Evolutionary conservation across 2,329 filamentous ascomycete species (phyloP).

Genomic region (Fragosphaeria purpurea): DNA sequence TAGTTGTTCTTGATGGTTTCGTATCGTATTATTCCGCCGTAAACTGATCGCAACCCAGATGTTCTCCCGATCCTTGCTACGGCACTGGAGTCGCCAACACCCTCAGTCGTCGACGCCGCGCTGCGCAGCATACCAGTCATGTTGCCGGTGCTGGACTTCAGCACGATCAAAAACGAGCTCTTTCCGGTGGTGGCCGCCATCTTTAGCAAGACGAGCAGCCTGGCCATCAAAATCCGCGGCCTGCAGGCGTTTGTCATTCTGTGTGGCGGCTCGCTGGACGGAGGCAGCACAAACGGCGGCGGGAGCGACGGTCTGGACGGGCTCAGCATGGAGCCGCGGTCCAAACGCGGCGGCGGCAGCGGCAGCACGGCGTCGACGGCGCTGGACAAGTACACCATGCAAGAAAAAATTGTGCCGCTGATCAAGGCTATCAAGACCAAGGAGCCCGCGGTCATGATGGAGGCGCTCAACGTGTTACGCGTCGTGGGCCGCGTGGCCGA

Average conservation of each 20-base stretch:
- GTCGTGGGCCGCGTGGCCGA: conserved; percentile 78
- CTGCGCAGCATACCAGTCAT: conserved; percentile 68
- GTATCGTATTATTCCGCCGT: no score
- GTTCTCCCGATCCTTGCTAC: conserved; percentile 77
- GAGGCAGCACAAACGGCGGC: conserved; percentile 36
- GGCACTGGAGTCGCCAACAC: conserved; percentile 80
- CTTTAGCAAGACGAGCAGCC: conserved; percentile 85
- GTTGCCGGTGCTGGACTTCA: conserved; percentile 87
- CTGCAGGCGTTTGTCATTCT: conserved; percentile 83
- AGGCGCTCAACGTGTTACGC: conserved; percentile 71
- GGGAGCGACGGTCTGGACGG: conserved; percentile 67
- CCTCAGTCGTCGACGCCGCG: conserved; percentile 78
- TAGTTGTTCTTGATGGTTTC: not conserved
- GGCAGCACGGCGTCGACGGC: conserved; percentile 63
- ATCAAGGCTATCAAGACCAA: conserved; percentile 94
- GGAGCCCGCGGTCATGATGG: conserved; percentile 95
- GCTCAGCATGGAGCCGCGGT: conserved; percentile 43
- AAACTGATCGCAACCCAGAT: conserved; percentile 39
- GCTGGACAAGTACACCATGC: conserved; percentile 94
- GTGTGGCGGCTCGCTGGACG: conserved; percentile 61
- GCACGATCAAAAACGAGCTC: conserved; percentile 91
- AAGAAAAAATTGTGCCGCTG: conserved; percentile 90
- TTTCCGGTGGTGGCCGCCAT: conserved; percentile 87
- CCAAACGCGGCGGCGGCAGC: no score
- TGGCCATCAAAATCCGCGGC: conserved; percentile 89